Conservation (phyloP, 768 basidiomycete genomes). For the Leccinum barrowsii region DNA sequence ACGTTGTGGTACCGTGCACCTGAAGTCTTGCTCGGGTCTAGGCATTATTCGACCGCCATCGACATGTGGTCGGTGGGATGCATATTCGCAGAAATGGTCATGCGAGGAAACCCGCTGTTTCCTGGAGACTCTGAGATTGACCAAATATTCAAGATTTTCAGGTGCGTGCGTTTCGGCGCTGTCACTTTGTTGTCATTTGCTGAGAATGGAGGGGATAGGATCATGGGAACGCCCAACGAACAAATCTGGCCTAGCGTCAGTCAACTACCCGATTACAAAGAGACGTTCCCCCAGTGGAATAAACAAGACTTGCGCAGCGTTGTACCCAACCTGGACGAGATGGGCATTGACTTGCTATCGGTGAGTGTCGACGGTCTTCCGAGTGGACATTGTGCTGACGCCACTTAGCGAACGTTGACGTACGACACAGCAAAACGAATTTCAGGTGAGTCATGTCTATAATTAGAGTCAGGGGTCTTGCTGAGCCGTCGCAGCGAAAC, state of each 20-base stretch:
- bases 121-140: constrained; percentile 99
- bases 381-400: background rate
- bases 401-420: constrained; percentile 56
- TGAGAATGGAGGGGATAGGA: constrained; percentile 42
- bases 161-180: constrained; percentile 43
- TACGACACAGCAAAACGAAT: constrained; percentile 92
- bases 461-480: background rate
- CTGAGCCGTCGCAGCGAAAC: constrained; percentile 44
- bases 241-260: constrained; percentile 89
- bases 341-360: constrained; percentile 78
- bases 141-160: constrained; percentile 99
- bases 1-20: constrained; percentile 99
- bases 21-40: constrained; percentile 91
- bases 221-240: constrained; percentile 92
- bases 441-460: constrained; percentile 56
- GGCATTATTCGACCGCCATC: constrained; percentile 95
- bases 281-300: constrained; percentile 95
- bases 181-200: background rate
- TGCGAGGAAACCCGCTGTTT: constrained; percentile 87
- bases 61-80: constrained; percentile 99
- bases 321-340: constrained; percentile 70
- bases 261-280: constrained; percentile 89
- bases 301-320: constrained; percentile 63
- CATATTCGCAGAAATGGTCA: constrained; percentile 98
- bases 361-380: constrained; percentile 34